These are phyloP conservation scores for Saccharomycopsis sp. DNA, from an alignment of 805 yeast genomes.

Conservation along the genomic window DNA sequence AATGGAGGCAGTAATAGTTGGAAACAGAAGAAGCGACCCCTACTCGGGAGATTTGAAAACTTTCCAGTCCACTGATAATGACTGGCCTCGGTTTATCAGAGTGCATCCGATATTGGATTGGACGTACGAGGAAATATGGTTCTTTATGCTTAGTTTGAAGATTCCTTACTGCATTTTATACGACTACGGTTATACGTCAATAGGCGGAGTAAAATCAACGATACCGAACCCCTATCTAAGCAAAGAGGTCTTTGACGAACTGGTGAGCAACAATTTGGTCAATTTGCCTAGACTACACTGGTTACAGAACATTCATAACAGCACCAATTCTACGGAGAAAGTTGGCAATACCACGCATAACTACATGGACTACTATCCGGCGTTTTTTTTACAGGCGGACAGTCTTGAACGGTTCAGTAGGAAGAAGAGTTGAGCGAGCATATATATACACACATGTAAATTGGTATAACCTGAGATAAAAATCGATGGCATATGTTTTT, in stretches of 20 bases:
- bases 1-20: slow-evolving; percentile 75
- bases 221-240: slow-evolving; percentile 58
- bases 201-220: slow-evolving; percentile 76
- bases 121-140: slow-evolving; percentile 83
- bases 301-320: background rate
- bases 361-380: slow-evolving; percentile 16
- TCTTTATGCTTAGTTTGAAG: slow-evolving; percentile 53
- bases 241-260: slow-evolving; percentile 12
- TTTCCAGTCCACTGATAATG: slow-evolving; percentile 73
- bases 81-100: slow-evolving; percentile 86
- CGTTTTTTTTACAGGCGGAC: slow-evolving; percentile 20
- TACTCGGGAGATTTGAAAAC: slow-evolving; percentile 53
- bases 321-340: background rate
- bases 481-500: too few species aligned
- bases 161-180: slow-evolving; percentile 71
- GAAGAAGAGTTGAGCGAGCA: background rate
- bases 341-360: background rate
- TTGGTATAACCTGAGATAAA: background rate
- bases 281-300: background rate
- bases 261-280: background rate
- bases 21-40: slow-evolving; percentile 85
- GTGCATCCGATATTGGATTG: slow-evolving; percentile 87
- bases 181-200: slow-evolving; percentile 79
- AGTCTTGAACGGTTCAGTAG: slow-evolving; percentile 19
- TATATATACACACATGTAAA: background rate